phyloP scores from a whole-genome alignment of 2,329 filamentous ascomycete genomes.

The Cladobotryum mycophilum region DNA sequence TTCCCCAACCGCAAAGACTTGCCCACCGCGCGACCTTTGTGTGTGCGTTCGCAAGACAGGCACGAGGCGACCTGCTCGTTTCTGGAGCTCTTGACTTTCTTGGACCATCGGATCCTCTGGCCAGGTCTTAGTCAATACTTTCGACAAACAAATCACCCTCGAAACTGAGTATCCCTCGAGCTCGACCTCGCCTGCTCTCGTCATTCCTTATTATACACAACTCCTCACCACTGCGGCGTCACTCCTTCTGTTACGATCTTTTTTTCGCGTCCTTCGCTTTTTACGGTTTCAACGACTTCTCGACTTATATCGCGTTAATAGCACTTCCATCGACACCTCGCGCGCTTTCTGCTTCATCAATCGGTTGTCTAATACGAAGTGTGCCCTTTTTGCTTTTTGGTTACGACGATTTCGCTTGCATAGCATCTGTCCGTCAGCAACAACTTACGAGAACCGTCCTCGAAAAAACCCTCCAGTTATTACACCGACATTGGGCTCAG shows the following conservation, averaged over 20 bases:
- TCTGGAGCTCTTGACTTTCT: background rate
- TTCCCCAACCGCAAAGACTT: too few relatives aligned
- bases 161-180: background rate
- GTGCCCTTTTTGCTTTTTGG: constrained; percentile 20
- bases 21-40: background rate
- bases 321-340: constrained; percentile 2
- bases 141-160: background rate
- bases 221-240: background rate
- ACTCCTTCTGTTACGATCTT: background rate
- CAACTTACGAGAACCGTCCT: constrained; percentile 11
- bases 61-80: constrained; percentile 3
- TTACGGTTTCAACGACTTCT: constrained; percentile 2
- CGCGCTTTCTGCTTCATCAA: constrained; percentile 5
- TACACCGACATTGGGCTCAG: background rate
- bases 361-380: background rate
- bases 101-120: background rate
- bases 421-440: constrained; percentile 22
- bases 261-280: constrained; percentile 1
- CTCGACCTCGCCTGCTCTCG: background rate
- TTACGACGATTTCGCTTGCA: constrained; percentile 23
- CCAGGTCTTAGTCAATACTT: background rate
- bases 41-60: constrained; percentile 2
- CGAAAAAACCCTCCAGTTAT: background rate
- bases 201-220: background rate
- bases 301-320: constrained; percentile 4